phyloP scores from a whole-genome alignment of 2,329 filamentous ascomycete genomes.

The Zasmidium cellare region DNA sequence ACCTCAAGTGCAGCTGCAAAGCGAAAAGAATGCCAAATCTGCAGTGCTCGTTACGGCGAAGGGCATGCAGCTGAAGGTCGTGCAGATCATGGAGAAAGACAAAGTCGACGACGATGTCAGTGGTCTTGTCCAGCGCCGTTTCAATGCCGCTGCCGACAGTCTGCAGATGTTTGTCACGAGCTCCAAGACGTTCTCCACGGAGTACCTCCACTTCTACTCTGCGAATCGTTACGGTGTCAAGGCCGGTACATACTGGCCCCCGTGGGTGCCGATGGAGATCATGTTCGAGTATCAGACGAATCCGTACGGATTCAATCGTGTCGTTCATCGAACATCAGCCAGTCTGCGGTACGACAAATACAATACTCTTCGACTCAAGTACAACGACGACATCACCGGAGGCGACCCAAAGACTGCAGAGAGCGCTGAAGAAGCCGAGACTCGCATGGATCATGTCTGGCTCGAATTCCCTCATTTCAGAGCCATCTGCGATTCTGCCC shows the following conservation, averaged over 20 bases:
- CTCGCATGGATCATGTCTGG: constrained; percentile 91
- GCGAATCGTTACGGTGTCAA: constrained; percentile 89
- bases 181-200: constrained; percentile 82
- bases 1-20: constrained; percentile 96
- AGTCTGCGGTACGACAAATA: constrained; percentile 96
- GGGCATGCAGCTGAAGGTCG: constrained; percentile 95
- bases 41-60: constrained; percentile 97
- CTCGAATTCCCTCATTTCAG: constrained; percentile 93
- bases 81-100: constrained; percentile 97
- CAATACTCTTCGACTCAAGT: constrained; percentile 94
- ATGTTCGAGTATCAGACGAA: constrained; percentile 96
- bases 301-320: constrained; percentile 95
- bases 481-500: constrained; percentile 93
- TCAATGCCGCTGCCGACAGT: constrained; percentile 94
- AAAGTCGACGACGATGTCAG: constrained; percentile 89
- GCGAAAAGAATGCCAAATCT: constrained; percentile 95
- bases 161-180: constrained; percentile 98
- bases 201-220: constrained; percentile 87
- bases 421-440: constrained; percentile 51
- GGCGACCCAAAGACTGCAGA: constrained; percentile 49
- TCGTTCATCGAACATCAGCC: constrained; percentile 95
- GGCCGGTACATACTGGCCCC: constrained; percentile 85
- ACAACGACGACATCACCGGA: constrained; percentile 86
- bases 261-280: constrained; percentile 96
- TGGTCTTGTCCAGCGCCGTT: constrained; percentile 90